Evolutionary conservation across 164 flowering plant genomes (phyloP).

Genomic region (Stephania yunnanensis): DNA sequence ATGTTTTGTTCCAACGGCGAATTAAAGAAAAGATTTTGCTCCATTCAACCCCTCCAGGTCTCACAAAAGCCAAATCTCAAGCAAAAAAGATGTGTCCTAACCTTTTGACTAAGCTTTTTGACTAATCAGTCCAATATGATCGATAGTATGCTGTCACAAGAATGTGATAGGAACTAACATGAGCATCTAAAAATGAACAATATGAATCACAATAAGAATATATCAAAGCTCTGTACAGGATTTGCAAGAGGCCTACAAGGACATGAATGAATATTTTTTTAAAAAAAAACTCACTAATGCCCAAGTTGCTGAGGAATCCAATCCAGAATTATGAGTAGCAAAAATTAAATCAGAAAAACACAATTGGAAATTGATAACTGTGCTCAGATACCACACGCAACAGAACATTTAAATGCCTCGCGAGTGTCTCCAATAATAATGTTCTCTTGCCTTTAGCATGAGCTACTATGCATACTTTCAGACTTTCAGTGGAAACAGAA

Average conservation of each 20-base stretch:
- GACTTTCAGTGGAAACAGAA: neutral
- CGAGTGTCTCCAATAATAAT: neutral
- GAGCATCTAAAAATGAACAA: neutral
- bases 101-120: neutral
- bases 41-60: neutral
- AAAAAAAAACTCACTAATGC: neutral
- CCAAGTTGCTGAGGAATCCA: neutral
- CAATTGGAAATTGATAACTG: neutral
- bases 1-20: neutral
- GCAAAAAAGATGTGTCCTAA: neutral
- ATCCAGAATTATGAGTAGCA: neutral
- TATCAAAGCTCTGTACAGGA: neutral
- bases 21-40: neutral
- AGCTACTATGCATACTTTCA: no score
- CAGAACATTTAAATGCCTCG: neutral
- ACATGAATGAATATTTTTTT: neutral
- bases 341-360: neutral
- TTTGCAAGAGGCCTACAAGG: neutral
- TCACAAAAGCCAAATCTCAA: no score
- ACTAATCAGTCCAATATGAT: neutral
- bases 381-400: neutral
- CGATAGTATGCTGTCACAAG: neutral
- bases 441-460: neutral
- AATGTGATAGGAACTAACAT: neutral
- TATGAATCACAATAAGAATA: neutral